Conservation (phyloP, 2,329 filamentous ascomycete species). For the Fusarium abutilonis region DNA sequence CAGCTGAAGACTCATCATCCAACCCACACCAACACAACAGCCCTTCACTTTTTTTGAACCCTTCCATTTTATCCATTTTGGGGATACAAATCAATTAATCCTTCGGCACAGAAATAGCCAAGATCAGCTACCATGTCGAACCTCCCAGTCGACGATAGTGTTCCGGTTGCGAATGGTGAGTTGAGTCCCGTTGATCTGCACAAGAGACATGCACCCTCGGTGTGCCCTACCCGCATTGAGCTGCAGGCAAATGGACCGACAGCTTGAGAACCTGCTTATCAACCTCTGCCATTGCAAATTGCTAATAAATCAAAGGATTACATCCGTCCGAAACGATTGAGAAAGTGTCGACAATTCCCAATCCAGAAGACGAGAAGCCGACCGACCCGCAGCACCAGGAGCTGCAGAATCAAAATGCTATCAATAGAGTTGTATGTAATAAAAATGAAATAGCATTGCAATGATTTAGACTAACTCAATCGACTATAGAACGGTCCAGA, state of each 20-base stretch:
- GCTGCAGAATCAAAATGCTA: slow-evolving; percentile 7
- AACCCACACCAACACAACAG: slow-evolving; percentile 11
- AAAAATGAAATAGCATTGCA: neutral
- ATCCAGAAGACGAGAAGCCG: slow-evolving; percentile 29
- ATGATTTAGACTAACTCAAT: slow-evolving; percentile 9
- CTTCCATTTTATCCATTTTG: slow-evolving; percentile 10
- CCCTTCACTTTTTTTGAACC: neutral
- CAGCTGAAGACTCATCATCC: slow-evolving; percentile 8
- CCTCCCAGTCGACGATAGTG: slow-evolving; percentile 12
- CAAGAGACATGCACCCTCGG: neutral
- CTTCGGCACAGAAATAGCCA: slow-evolving; percentile 10
- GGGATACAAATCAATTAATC: neutral
- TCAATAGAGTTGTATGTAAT: slow-evolving; percentile 21
- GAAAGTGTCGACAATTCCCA: slow-evolving; percentile 39
- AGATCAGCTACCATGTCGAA: slow-evolving; percentile 31
- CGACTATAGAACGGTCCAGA: slow-evolving; percentile 4
- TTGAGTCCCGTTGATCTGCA: slow-evolving; percentile 2
- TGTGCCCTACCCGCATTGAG: slow-evolving; percentile 8
- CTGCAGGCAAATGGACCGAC: slow-evolving; percentile 7
- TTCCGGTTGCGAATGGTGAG: slow-evolving; percentile 36
- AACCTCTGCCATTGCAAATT: neutral
- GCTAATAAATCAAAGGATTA: slow-evolving; percentile 27
- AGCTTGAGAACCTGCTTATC: neutral
- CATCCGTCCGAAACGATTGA: slow-evolving; percentile 26
- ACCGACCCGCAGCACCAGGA: slow-evolving; percentile 18